A percentile compares a stretch with the other conserved stretches of the same genome.
These are phyloP conservation scores for Chamaenerion angustifolium DNA, from an alignment of 345 rosid species.

Conservation along the genomic window DNA sequence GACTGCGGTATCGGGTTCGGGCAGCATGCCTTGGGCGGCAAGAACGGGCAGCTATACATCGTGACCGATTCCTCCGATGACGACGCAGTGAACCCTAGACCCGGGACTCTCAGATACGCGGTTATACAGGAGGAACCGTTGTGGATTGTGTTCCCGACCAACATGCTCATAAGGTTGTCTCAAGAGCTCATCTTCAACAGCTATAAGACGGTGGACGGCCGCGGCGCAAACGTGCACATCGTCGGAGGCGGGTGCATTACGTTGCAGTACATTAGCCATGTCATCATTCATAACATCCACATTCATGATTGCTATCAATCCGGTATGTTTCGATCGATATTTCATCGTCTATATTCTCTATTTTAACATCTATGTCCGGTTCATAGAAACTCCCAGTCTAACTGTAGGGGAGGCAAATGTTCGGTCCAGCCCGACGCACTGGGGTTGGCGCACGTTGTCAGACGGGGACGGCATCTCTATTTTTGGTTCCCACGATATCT, in stretches of 20 bases:
- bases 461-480: conserved; percentile 96
- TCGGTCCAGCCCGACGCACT: conserved; percentile 79
- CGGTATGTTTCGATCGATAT: conserved; percentile 21
- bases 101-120: conserved; percentile 87
- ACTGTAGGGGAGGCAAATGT: conserved; percentile 54
- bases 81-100: conserved; percentile 66
- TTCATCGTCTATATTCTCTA: too few species aligned
- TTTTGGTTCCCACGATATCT: conserved; percentile 73
- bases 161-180: conserved; percentile 65
- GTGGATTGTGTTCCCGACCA: conserved; percentile 89
- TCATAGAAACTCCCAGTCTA: neutral
- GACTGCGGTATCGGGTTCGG: conserved; percentile 95
- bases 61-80: conserved; percentile 85
- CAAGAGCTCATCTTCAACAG: conserved; percentile 90
- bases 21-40: conserved; percentile 84
- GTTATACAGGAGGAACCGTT: conserved; percentile 80
- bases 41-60: conserved; percentile 68
- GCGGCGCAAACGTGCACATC: conserved; percentile 90
- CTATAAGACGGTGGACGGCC: conserved; percentile 88
- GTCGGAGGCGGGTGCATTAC: conserved; percentile 95
- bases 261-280: conserved; percentile 70
- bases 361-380: too few species aligned
- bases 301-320: conserved; percentile 75
- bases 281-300: conserved; percentile 85
- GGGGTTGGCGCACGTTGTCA: conserved; percentile 60